Base-by-base conservation (phyloP, 2,329 filamentous ascomycete species). In the Neurospora sp. region DNA sequence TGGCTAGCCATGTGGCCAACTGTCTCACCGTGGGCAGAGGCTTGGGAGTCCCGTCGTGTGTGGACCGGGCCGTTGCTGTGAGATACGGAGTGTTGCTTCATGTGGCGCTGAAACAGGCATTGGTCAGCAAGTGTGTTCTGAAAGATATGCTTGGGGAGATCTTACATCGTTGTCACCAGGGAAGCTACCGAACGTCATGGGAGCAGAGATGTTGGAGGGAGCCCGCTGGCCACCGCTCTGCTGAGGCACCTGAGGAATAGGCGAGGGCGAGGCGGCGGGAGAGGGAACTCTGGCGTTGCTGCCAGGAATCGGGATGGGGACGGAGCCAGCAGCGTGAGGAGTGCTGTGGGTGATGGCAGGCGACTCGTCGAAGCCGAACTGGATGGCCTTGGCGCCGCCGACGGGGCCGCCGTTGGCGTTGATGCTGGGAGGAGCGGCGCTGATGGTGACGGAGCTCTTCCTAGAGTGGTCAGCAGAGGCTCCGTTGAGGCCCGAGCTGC, bases 371-470 rank as follows among this genome's bases (percentile, higher is more conserved):
- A 93, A 94, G 74, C 93, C 93, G 77, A 97, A 97, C 83, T 92
- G 91, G 79, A 96, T 92, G 74, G 86, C 83, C 82, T 87, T 89
- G 82, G 79, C 86, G 80, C 82, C 84, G 52, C 89, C 87, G 70
- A 81, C 80, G 52, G 82, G 77, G 71, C 89, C 91, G 76, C 93
- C 93, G 84, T 96, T 97, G 76, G 90, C 86, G 72, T 90, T 87
- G 79, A 89, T 92, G 78, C 90, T 90, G 75, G 86, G 91, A 70
- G 92, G 88, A 75, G 91, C 92, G 76, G 93, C 90, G 80, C 89
- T 93, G 84, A 97, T 97, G 77, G 94, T 97, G 77, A 97, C 91
- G 19, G 95, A 97, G 74, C 90, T 89, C 83, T 97, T 97, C 79
- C 93, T 89, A 78, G 85, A 87, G 83, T 98, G 94, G 76, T 93